Evolutionary conservation across 2,329 filamentous ascomycete species (phyloP).

Genomic region (Gnomoniopsis sp.): DNA sequence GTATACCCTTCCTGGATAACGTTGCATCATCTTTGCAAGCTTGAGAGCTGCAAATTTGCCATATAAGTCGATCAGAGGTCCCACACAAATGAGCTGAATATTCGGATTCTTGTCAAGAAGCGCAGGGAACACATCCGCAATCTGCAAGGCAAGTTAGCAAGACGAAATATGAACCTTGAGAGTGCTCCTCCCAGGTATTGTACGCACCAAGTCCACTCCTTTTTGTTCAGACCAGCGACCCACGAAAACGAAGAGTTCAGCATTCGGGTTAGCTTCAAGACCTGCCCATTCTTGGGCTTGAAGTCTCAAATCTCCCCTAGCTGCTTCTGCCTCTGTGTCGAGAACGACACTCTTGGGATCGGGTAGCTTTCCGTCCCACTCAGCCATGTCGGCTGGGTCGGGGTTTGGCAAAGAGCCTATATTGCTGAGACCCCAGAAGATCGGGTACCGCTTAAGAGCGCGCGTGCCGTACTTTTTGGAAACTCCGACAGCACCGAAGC

Average conservation of each 20-base stretch:
- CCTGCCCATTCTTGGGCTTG: constrained; percentile 68
- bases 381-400: constrained; percentile 59
- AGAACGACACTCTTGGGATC: constrained; percentile 40
- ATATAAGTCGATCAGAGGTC: constrained; percentile 65
- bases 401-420: constrained; percentile 61
- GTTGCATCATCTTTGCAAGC: constrained; percentile 60
- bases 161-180: background rate
- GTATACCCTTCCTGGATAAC: constrained; percentile 63
- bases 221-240: constrained; percentile 68
- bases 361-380: constrained; percentile 39
- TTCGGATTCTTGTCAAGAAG: constrained; percentile 58
- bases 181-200: background rate
- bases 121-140: constrained; percentile 63
- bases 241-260: constrained; percentile 65
- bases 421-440: constrained; percentile 61
- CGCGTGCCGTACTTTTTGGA: constrained; percentile 57
- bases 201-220: constrained; percentile 58
- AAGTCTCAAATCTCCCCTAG: constrained; percentile 48
- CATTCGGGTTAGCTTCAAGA: constrained; percentile 55
- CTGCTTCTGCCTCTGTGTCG: constrained; percentile 52
- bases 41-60: constrained; percentile 66
- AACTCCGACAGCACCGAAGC: constrained; percentile 62
- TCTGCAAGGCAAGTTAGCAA: constrained; percentile 25
- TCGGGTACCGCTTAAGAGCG: constrained; percentile 56
- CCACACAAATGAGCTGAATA: constrained; percentile 60